phyloP scores from a whole-genome alignment of 2,329 filamentous ascomycete genomes.

The Epichloe brachyelytri region DNA sequence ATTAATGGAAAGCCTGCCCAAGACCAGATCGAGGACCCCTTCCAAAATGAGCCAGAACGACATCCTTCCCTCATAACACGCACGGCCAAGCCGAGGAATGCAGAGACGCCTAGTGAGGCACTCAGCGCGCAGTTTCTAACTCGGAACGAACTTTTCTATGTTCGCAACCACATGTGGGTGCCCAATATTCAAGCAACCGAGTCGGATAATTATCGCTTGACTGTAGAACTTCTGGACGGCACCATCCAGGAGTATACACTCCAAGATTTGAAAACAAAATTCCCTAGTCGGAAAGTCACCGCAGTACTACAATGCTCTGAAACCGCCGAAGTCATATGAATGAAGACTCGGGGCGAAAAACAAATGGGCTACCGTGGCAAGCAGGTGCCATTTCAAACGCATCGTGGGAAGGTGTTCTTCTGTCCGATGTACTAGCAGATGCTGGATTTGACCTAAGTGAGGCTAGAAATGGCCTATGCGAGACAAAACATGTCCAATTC shows the following conservation, averaged over 20 bases:
- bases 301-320: conserved; percentile 46
- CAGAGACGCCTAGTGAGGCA: conserved; percentile 40
- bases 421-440: conserved; percentile 42
- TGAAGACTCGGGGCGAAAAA: conserved; percentile 25
- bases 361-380: conserved; percentile 47
- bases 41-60: conserved; percentile 38
- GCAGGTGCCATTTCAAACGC: conserved; percentile 48
- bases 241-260: conserved; percentile 39
- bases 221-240: conserved; percentile 43
- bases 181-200: conserved; percentile 29
- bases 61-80: conserved; percentile 37
- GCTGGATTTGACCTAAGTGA: conserved; percentile 35
- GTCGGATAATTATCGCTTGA: conserved; percentile 31
- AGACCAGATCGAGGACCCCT: conserved; percentile 47
- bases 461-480: conserved; percentile 21
- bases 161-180: conserved; percentile 53
- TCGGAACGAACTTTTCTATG: conserved; percentile 42
- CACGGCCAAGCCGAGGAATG: conserved; percentile 46
- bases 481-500: conserved; percentile 42
- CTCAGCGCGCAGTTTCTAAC: conserved; percentile 40
- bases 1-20: conserved; percentile 40
- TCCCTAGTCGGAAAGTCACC: conserved; percentile 37
- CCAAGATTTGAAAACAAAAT: conserved; percentile 37
- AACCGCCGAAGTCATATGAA: conserved; percentile 49
- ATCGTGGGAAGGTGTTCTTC: conserved; percentile 42